Base-by-base conservation (phyloP, 495 filamentous ascomycete species). In the Xylaria telfairii region DNA sequence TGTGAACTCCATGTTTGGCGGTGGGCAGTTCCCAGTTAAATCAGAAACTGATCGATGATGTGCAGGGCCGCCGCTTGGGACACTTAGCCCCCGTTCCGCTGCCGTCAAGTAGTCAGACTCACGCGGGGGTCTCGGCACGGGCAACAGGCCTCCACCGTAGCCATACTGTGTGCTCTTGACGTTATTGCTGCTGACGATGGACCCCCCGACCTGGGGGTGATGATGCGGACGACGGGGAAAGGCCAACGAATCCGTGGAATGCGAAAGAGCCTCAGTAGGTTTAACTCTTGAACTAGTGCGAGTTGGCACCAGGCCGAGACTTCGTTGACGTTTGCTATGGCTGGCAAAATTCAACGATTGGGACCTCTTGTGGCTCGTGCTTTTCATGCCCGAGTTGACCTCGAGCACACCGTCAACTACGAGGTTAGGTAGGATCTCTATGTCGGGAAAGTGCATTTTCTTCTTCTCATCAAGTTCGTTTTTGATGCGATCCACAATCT, bases 361-460 rank as follows among this genome's bases (percentile, higher is more conserved):
- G 7, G 83, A 79, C 39, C 83, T 78, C 67, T 76, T 80, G 66
- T 84, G 83, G 19, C 44, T n/a, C 1, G 3, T 62, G 28, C n/a
- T 21, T 54, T 65, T 51, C 60, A 59, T 21, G 64, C 61, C 26
- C 42, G 57, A 51, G 9, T 72, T 47, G 67, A 65, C 75, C 77
- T 81, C 28, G 67, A 72, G 44, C 59, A 76, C 39, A 57, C 24
- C n/a, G 63, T 64, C 41, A 0, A 64, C 56, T 34, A 59, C 21
- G 30, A 59, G 56, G 30, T 59, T 83, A 6, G 91, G 90, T 24
- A 93, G 77, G 37, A 93, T 86, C 75, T 92, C 91, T 42, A 93
- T 84, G 72, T 92, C 90, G 0, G 91, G 91, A 49, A 92, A 89
- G 13, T 74, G 68, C 9, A 21, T 26, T 9, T 83, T 73, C 4